Base-by-base conservation (phyloP, 768 basidiomycete genomes). In the Dentipellis sp. region DNA sequence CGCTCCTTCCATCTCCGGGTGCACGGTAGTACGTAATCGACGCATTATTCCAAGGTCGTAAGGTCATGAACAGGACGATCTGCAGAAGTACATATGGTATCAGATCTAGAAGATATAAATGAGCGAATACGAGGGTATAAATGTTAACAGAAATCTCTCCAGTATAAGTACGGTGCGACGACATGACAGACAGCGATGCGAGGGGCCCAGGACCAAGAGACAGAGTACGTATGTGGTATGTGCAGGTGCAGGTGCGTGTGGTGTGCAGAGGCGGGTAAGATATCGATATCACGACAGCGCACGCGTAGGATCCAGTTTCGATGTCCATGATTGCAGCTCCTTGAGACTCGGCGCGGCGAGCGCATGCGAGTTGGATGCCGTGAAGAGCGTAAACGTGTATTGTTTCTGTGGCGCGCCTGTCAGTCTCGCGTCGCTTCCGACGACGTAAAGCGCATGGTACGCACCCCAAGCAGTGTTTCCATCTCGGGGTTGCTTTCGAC, bases 361-460 rank as follows among this genome's bases (percentile, higher is more conserved):
- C 38, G 90, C 91, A 72, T 94, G 87, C 22, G 93, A 94, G 68
- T 97, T 95, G 8, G 90, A 89, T 11, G 90, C 78, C 1, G 94
- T 94, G 71, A 94, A 95, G 35, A 97, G 78, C 11, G 91, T 93
- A 70, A 97, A 94, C 12, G 86, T 87, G 69, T 84, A 86, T 36
- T 78, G 82, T 78, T 86, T 90, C 93, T 94, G 66, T 8, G 54
- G 35, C 38, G 42, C 19, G 9, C 19, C 14, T 14, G 11, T 55
- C 39, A 56, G n/a, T n/a, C 58, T 37, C 35, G 17, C 10, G 10
- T 51, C 10, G 52, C 37, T 8, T 19, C 47, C 17, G 11, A 34
- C 17, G 53, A 17, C 16, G 10, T 50, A 11, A 48, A 38, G n/a
- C 14, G 19, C 11, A 22, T 34, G 62, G 50, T 51, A 76, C 63